Evolutionary conservation across 495 filamentous ascomycete species (phyloP).

Genomic region (Penicillium waksmanii): DNA sequence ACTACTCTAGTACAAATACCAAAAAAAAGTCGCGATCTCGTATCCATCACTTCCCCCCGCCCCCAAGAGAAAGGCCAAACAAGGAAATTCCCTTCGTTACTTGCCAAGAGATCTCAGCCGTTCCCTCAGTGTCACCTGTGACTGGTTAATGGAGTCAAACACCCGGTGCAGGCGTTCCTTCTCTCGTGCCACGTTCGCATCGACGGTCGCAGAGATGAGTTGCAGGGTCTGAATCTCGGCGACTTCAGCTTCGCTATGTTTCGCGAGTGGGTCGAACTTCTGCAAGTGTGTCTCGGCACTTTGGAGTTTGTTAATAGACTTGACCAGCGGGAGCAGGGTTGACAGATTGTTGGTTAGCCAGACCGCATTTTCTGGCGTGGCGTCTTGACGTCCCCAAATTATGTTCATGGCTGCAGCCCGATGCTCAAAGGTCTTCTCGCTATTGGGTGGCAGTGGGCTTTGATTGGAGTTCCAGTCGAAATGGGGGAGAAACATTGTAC

Average conservation of each 20-base stretch:
- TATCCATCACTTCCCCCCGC: constrained; percentile 4
- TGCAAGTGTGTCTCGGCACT: constrained; percentile 22
- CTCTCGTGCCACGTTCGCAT: constrained; percentile 29
- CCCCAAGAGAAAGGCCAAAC: background rate
- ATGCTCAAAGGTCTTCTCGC: constrained; percentile 26
- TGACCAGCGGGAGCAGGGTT: constrained; percentile 24
- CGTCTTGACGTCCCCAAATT: constrained; percentile 27
- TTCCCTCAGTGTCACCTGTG: constrained; percentile 17
- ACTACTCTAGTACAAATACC: background rate
- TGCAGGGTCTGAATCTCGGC: constrained; percentile 30
- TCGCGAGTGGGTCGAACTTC: constrained; percentile 3
- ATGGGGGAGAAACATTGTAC: constrained; percentile 9
- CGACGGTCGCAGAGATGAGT: constrained; percentile 21
- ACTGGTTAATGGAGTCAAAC: constrained; percentile 19
- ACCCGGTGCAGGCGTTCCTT: constrained; percentile 22
- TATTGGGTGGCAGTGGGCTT: constrained; percentile 16
- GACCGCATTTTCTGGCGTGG: constrained; percentile 32
- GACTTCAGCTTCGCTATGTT: constrained; percentile 23
- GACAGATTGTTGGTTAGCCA: constrained; percentile 31
- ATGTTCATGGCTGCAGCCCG: constrained; percentile 38
- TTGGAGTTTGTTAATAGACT: constrained; percentile 28
- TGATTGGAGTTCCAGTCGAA: constrained; percentile 30
- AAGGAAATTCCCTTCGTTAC: constrained; percentile 9
- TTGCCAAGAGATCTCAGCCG: constrained; percentile 20
- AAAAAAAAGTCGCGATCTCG: constrained; percentile 3